Percentiles rank a stretch among this genome's conserved stretches.
Conservation (phyloP, 2,329 filamentous ascomycete genomes). For the Madurella fahalii region DNA sequence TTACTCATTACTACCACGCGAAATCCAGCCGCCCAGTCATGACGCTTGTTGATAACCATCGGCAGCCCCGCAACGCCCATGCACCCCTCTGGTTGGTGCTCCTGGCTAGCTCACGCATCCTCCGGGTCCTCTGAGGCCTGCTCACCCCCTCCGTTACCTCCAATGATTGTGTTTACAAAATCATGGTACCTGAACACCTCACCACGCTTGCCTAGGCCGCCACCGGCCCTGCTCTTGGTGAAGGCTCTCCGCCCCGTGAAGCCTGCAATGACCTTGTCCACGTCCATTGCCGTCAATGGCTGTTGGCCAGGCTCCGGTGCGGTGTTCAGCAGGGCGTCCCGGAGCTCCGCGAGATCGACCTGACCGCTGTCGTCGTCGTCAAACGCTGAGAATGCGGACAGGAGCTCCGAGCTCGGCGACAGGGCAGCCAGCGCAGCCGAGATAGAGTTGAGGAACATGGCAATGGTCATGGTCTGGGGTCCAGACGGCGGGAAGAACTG, state of each 20-base stretch:
- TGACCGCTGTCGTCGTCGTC: slow-evolving; percentile 95
- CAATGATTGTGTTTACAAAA: slow-evolving; percentile 70
- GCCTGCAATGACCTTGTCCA: slow-evolving; percentile 81
- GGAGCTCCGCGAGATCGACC: slow-evolving; percentile 76
- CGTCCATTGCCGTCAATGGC: slow-evolving; percentile 64
- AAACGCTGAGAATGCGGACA: slow-evolving; percentile 90
- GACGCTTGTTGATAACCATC: slow-evolving; percentile 1
- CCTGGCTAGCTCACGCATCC: slow-evolving; percentile 12
- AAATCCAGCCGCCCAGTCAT: neutral
- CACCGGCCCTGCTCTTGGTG: slow-evolving; percentile 54
- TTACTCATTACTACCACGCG: neutral
- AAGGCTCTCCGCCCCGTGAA: slow-evolving; percentile 84
- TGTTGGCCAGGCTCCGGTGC: slow-evolving; percentile 68
- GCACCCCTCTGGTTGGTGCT: slow-evolving; percentile 1
- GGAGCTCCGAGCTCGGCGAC: slow-evolving; percentile 73
- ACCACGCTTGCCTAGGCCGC: slow-evolving; percentile 60
- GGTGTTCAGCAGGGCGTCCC: slow-evolving; percentile 78
- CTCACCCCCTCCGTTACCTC: slow-evolving; percentile 42
- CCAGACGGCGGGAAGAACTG: slow-evolving; percentile 75
- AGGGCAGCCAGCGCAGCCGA: slow-evolving; percentile 69
- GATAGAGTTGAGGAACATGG: slow-evolving; percentile 79
- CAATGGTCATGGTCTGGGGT: slow-evolving; percentile 72
- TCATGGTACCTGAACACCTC: slow-evolving; percentile 94
- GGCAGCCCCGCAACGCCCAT: neutral
- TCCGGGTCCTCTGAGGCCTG: slow-evolving; percentile 27